Base-by-base conservation (phyloP, 2,329 filamentous ascomycete species). In the Tolypocladium paradoxum region DNA sequence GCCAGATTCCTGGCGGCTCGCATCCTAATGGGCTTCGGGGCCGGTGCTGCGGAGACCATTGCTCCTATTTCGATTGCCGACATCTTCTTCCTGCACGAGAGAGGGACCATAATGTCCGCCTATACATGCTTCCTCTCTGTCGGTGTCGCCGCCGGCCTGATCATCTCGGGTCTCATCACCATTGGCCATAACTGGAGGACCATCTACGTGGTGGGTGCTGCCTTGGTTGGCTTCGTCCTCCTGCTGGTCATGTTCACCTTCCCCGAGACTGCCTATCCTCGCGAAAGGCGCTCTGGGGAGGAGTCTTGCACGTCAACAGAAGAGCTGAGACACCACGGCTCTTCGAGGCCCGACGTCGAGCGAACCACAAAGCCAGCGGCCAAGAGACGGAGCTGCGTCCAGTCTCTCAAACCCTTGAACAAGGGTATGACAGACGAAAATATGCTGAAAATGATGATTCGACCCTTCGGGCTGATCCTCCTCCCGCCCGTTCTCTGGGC, bases 81-180 rank as follows among this genome's bases (percentile, higher is more conserved):
- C 56, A 63, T 81, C 33, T 82, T 81, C 64, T 82, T 79, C 60
- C 64, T 82, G 18, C 78, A 82, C 55, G 75, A 82, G 59, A 68
- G 79, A 50, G 77, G 76, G 1, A 64, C 69, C 2, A 65, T 77
- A 40, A 81, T 79, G 74, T 72, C 75, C 57, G 59, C 70, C 12
- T 74, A 76, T 56, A 71, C 68, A 16, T 65, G 67, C 22, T 69
- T 70, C 18, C 59, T 75, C 0, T 71, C 71, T 1, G 59, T 70
- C 1, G 74, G 74, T 2, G 73, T 74, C 6, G 70, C 70, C 1
- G 64, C 65, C 18, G 74, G 74, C 3, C 60, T 75, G 53, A 62
- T 76, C 20, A 64, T 76, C 37, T 70, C 70, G 29, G 74, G 76
- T 1, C 60, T 78, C 6, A 77, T 81, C 55, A 74, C 74, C 14